phyloP scores from a whole-genome alignment of 805 yeast genomes.

The Cephaloascus albidus region DNA sequence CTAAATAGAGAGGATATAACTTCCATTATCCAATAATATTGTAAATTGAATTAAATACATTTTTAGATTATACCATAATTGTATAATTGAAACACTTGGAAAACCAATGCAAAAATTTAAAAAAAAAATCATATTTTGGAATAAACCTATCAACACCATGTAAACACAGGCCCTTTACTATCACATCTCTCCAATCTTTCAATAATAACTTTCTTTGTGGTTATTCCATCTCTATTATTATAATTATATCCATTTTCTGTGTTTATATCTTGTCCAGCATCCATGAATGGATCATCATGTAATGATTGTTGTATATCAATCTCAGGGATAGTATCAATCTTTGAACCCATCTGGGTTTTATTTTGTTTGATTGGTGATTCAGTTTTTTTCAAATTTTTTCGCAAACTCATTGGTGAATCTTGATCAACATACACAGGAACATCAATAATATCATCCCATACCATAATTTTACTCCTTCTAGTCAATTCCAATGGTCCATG shows the following conservation, averaged over 20 bases:
- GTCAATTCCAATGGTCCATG: conserved; percentile 66
- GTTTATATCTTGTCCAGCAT: conserved; percentile 1
- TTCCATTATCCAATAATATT: too few species aligned
- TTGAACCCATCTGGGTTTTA: not conserved
- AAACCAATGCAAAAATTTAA: too few species aligned
- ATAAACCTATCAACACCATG: conserved; percentile 64
- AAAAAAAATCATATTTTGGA: too few species aligned
- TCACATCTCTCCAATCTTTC: conserved; percentile 50
- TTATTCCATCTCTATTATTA: conserved; percentile 11
- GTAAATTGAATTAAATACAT: too few species aligned
- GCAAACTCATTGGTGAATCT: conserved; percentile 2
- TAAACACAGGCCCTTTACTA: conserved; percentile 53
- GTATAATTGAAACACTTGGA: too few species aligned
- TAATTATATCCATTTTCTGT: conserved; percentile 8
- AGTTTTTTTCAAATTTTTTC: conserved; percentile 11
- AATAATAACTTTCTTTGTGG: conserved; percentile 40
- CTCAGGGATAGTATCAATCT: not conserved
- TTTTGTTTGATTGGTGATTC: not conserved
- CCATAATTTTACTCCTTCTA: conserved; percentile 43
- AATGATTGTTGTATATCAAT: conserved; percentile 1
- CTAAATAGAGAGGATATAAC: too few species aligned
- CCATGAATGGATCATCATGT: not conserved
- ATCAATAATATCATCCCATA: conserved; percentile 54
- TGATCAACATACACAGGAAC: conserved; percentile 32
- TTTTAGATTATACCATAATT: too few species aligned